Evolutionary conservation across 1,284 basidiomycete genomes (phyloP).

Genomic region (Ustilago tritici): DNA sequence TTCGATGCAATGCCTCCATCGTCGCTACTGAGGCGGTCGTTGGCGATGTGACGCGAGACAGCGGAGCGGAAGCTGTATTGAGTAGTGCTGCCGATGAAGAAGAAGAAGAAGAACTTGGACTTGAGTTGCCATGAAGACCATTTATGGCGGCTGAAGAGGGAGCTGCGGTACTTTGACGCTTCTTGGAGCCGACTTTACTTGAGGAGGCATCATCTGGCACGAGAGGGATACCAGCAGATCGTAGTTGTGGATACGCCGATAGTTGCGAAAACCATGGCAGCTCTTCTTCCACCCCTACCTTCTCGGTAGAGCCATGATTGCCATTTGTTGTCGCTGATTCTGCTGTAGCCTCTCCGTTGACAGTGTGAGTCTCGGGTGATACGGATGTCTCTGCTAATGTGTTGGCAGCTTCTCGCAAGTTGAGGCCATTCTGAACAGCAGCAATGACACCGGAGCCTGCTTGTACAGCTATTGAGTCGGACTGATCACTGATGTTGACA

Average conservation of each 20-base stretch:
- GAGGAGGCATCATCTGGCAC: conserved; percentile 36
- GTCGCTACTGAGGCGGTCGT: conserved; percentile 20
- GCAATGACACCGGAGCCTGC: conserved; percentile 29
- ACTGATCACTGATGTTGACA: background rate
- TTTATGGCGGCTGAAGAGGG: conserved; percentile 22
- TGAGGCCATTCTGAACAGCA: conserved; percentile 41
- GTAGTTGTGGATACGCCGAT: conserved; percentile 52
- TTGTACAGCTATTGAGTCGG: conserved; percentile 24
- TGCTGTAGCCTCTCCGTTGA: background rate
- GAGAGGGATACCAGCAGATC: conserved; percentile 49
- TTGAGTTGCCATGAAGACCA: conserved; percentile 11
- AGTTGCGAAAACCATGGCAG: conserved; percentile 61
- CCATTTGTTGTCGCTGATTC: background rate
- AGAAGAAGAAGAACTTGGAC: conserved; percentile 25
- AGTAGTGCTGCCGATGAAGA: conserved; percentile 21
- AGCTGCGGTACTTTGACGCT: conserved; percentile 19
- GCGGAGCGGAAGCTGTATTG: conserved; percentile 17
- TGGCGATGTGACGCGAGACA: conserved; percentile 33
- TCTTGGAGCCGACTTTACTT: conserved; percentile 17
- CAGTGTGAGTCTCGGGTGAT: background rate
- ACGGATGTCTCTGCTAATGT: conserved; percentile 25
- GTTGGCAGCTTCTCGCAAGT: conserved; percentile 30
- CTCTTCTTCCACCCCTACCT: conserved; percentile 31
- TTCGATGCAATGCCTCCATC: conserved; percentile 25
- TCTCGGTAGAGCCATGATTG: background rate